Base-by-base conservation (phyloP, 768 basidiomycete species). In the Jaapia argillacea region DNA sequence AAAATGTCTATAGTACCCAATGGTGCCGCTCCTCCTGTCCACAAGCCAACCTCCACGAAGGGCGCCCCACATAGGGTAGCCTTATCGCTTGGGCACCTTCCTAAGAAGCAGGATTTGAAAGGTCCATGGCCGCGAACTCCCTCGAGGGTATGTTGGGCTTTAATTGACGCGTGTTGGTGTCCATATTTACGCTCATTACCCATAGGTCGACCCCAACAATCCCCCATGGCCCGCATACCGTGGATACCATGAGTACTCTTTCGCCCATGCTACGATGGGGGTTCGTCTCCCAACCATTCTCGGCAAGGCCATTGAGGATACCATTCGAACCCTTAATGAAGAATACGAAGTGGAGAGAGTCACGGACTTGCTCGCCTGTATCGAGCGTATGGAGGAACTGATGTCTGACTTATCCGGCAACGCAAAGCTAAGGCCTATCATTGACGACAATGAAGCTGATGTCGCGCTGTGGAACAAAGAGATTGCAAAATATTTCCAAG, bases 381-480 rank as follows among this genome's bases (percentile, higher is more conserved):
- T 94, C 48, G 79, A 90, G 49, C 75, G 93, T 49, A 89, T 96
- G 87, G 86, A 88, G 45, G 71, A 74, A 18, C 76, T 97, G 50
- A 92, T 93, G 87, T 72, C 69, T 7, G 89, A 94, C 57, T 68
- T 94, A 45, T 86, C 85, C 54, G 77, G 74, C 0, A 90, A 91
- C 55, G 77, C 79, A 7, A 88, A 87, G 58, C 70, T 94, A 7
- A 68, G 92, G 10, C 88, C 88, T 24, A 88, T 96, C 55, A 64
- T 88, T 24, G 93, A 96, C 59, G 93, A 96, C 55, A 79, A 74
- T 42, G 92, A 92, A 57, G 91, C 79, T 6, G 93, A 96, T 49
- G 85, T 97, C 24, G 82, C 90, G 4, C 71, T 96, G 5, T 97
- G 92, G 93, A 97, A 97, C 66, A 94, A 96, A 59, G 89, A 91